Evolutionary conservation across 2,329 filamentous ascomycete species (phyloP).

Genomic region (Shiraia sp.): DNA sequence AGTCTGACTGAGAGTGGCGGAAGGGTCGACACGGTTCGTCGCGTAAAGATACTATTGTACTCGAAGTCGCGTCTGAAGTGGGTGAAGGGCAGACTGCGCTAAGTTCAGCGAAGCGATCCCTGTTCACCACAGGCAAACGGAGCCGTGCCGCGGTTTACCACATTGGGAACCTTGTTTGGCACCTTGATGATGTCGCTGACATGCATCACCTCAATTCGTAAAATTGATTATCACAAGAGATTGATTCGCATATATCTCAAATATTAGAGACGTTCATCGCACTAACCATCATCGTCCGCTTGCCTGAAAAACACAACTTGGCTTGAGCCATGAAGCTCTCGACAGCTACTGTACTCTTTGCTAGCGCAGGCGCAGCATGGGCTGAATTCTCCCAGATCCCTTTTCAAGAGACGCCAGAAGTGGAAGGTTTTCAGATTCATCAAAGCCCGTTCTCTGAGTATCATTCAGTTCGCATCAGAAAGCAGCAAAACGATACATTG

Average conservation of each 20-base stretch:
- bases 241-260: neutral
- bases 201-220: neutral
- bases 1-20: no score
- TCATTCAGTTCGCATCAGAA: conserved; percentile 40
- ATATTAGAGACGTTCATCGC: no score
- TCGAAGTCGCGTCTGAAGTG: no score
- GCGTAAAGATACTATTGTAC: no score
- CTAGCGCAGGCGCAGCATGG: conserved; percentile 5
- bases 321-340: conserved; percentile 20
- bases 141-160: conserved; percentile 1
- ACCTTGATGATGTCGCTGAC: conserved; percentile 2
- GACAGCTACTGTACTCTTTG: conserved; percentile 10
- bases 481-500: conserved; percentile 37
- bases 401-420: conserved; percentile 33
- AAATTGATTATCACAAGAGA: neutral
- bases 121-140: no score
- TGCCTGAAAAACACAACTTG: neutral
- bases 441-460: conserved; percentile 37
- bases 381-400: conserved; percentile 29
- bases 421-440: conserved; percentile 34
- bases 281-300: neutral
- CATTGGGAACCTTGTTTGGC: conserved; percentile 1
- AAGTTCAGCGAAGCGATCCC: no score
- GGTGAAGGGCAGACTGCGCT: no score
- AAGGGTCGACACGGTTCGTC: no score